Evolutionary conservation across 768 basidiomycete genomes (phyloP).

Genomic region (Tulasnella sp.): DNA sequence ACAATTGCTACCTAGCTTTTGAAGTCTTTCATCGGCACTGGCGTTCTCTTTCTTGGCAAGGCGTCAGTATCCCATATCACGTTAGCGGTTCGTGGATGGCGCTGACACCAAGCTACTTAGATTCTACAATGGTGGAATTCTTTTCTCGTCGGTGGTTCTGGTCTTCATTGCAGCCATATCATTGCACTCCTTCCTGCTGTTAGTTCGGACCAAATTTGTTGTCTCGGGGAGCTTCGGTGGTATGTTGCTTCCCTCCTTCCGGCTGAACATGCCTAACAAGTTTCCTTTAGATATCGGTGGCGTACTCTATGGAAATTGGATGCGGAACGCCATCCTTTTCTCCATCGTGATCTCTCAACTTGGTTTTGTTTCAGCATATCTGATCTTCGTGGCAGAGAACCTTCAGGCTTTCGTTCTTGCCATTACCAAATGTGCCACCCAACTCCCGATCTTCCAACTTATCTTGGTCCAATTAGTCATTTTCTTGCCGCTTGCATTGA

Average conservation of each 20-base stretch:
- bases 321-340: constrained; percentile 85
- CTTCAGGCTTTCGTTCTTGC: constrained; percentile 85
- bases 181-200: constrained; percentile 89
- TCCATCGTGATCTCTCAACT: constrained; percentile 90
- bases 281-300: constrained; percentile 84
- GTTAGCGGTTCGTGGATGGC: not conserved
- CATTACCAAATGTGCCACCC: constrained; percentile 70
- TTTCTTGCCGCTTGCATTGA: constrained; percentile 86
- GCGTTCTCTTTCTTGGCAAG: constrained; percentile 93
- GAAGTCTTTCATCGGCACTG: constrained; percentile 94
- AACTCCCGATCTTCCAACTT: constrained; percentile 69
- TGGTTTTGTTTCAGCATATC: constrained; percentile 88
- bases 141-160: constrained; percentile 83
- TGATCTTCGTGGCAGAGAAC: constrained; percentile 94
- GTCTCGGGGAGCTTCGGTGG: constrained; percentile 94
- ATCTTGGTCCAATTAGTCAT: constrained; percentile 82
- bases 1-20: constrained; percentile 59
- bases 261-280: not conserved
- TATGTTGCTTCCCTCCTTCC: constrained; percentile 40
- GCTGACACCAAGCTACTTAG: constrained; percentile 47
- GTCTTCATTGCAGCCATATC: constrained; percentile 83
- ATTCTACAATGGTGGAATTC: constrained; percentile 92
- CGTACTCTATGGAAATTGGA: constrained; percentile 84
- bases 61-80: constrained; percentile 58
- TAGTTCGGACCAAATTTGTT: constrained; percentile 83